These are phyloP conservation scores for Huiozyma sinensis DNA, from an alignment of 805 yeast genomes.

Conservation along the genomic window DNA sequence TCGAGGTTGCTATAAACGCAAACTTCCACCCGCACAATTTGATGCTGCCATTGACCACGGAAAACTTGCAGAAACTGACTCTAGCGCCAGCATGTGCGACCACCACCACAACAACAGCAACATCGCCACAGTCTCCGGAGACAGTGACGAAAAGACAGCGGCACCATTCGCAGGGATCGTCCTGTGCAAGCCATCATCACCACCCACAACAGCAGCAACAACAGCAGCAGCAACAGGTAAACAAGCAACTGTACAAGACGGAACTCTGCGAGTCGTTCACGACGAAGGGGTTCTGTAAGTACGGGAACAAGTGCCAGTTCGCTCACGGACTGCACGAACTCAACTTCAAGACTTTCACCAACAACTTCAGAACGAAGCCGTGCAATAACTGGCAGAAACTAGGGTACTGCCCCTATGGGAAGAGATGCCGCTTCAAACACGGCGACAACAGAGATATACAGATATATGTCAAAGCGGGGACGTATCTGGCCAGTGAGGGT, in stretches of 20 bases:
- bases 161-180: background rate
- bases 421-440: slow-evolving; percentile 86
- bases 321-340: slow-evolving; percentile 82
- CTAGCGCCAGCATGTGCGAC: background rate
- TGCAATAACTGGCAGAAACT: slow-evolving; percentile 79
- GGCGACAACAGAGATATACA: slow-evolving; percentile 33
- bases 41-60: slow-evolving; percentile 22
- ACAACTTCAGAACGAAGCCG: slow-evolving; percentile 83
- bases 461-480: slow-evolving; percentile 20
- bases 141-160: background rate
- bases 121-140: background rate
- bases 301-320: slow-evolving; percentile 86
- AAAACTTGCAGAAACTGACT: slow-evolving; percentile 20
- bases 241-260: slow-evolving; percentile 75
- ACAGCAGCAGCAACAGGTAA: slow-evolving; percentile 18
- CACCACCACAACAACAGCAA: background rate
- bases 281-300: slow-evolving; percentile 66
- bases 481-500: slow-evolving; percentile 1
- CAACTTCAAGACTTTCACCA: slow-evolving; percentile 52
- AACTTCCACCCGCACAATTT: slow-evolving; percentile 7
- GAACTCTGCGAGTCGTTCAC: slow-evolving; percentile 77
- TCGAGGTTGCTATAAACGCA: slow-evolving; percentile 23
- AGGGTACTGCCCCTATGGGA: slow-evolving; percentile 82
- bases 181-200: background rate
- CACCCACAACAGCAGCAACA: background rate